phyloP scores from a whole-genome alignment of 2,329 filamentous ascomycete genomes.

The Cladosporium sp. region DNA sequence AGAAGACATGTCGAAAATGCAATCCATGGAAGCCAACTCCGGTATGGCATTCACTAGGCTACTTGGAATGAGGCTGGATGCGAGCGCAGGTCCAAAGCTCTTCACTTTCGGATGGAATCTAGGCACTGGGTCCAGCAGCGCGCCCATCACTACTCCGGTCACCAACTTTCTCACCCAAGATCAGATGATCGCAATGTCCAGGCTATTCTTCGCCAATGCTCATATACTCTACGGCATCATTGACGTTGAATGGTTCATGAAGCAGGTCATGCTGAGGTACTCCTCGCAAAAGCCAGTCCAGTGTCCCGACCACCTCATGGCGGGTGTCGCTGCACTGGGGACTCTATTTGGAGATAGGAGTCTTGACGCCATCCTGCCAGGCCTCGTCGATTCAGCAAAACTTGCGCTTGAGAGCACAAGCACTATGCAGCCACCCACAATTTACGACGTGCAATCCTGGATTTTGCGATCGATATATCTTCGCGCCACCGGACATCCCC shows the following conservation, averaged over 20 bases:
- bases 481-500: slow-evolving; percentile 50
- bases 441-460: slow-evolving; percentile 48
- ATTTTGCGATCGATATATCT: slow-evolving; percentile 52
- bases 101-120: slow-evolving; percentile 57
- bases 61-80: slow-evolving; percentile 51
- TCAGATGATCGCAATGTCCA: slow-evolving; percentile 45
- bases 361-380: slow-evolving; percentile 18
- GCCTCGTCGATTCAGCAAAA: slow-evolving; percentile 37
- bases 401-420: slow-evolving; percentile 40
- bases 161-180: slow-evolving; percentile 46
- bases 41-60: slow-evolving; percentile 53
- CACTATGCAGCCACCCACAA: slow-evolving; percentile 34
- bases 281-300: slow-evolving; percentile 18
- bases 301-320: slow-evolving; percentile 39
- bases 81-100: slow-evolving; percentile 49
- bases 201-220: slow-evolving; percentile 51
- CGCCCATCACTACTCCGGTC: slow-evolving; percentile 28
- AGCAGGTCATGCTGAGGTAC: slow-evolving; percentile 24
- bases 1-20: slow-evolving; percentile 31
- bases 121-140: slow-evolving; percentile 26
- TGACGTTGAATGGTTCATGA: slow-evolving; percentile 27
- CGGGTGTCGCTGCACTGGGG: slow-evolving; percentile 53
- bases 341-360: slow-evolving; percentile 44
- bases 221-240: slow-evolving; percentile 52
- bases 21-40: slow-evolving; percentile 54